These are phyloP conservation scores for Pseudogymnoascus sp. DNA, from an alignment of 2,329 filamentous ascomycete species.

Conservation along the genomic window DNA sequence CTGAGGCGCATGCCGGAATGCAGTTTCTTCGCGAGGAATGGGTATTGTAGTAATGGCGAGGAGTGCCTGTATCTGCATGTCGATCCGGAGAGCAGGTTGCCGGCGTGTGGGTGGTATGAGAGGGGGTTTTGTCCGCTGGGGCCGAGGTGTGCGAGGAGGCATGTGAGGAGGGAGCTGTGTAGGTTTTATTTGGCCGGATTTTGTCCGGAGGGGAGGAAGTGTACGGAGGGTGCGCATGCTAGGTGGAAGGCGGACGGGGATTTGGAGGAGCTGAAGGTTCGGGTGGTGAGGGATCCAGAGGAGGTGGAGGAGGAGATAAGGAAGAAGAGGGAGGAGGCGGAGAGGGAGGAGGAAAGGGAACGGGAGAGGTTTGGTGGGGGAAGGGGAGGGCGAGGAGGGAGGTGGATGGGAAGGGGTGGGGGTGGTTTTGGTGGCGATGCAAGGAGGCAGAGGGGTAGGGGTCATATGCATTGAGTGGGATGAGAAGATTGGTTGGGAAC, in stretches of 20 bases:
- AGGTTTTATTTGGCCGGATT: conserved; percentile 86
- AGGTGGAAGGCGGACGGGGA: conserved; percentile 65
- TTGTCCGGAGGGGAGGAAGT: conserved; percentile 75
- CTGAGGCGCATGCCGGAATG: conserved; percentile 97
- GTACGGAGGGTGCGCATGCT: conserved; percentile 74
- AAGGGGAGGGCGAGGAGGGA: conserved; percentile 28
- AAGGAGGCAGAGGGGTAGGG: conserved; percentile 17
- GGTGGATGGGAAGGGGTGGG: conserved; percentile 17
- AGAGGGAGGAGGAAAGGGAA: conserved; percentile 41
- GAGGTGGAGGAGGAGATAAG: conserved; percentile 53
- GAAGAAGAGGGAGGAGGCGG: conserved; percentile 42
- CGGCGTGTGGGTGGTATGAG: conserved; percentile 84
- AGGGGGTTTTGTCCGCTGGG: conserved; percentile 90
- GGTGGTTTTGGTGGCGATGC: conserved; percentile 21
- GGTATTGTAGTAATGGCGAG: conserved; percentile 93
- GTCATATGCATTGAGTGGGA: conserved; percentile 15
- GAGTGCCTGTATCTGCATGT: conserved; percentile 92
- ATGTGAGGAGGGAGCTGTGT: conserved; percentile 75
- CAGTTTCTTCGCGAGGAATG: conserved; percentile 88
- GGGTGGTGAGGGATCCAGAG: conserved; percentile 49
- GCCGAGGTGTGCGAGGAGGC: conserved; percentile 77
- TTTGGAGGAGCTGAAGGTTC: conserved; percentile 66
- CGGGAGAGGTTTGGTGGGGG: conserved; percentile 29
- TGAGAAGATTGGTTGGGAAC: not conserved
- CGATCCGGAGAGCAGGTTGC: conserved; percentile 70